Base-by-base conservation (phyloP, 2,329 filamentous ascomycete species). In the Penicillium sp. region DNA sequence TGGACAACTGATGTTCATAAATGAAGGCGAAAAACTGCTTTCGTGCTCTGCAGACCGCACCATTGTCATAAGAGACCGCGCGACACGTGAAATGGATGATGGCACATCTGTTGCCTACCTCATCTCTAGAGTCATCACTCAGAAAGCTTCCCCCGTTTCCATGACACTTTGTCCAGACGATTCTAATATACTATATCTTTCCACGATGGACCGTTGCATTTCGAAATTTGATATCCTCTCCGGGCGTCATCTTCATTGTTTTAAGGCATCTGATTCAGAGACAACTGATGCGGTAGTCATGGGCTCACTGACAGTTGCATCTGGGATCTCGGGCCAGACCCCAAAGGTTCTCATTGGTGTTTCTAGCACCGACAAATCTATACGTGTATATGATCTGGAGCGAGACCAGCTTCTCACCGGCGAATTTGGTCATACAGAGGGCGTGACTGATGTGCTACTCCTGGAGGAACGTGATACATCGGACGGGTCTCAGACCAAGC, bases 371-470 rank as follows among this genome's bases (percentile, higher is more conserved):
- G 94, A 99, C 72, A 99, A 97, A 70, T 97, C 94, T 0, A 87
- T 99, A 52, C 82, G 94, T 34, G 78, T 99, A 14, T 99, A 99
- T 66, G 90, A 96, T 62, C 79, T 84, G 29, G 86, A 88, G 57
- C 86, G 84, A 39, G 92, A 93, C 8, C 76, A 78, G 1, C 87
- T 99, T 53, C 76, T 97, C 27, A 89, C 91, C 47, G 85, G 91
- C 38, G 94, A 97, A 74, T 97, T 91, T 84, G 94, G 94, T 1
- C 94, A 99, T 64, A 96, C 92, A 0, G 92, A 97, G 68, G 89
- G 92, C 8, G 91, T 99, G 60, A 96, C 90, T 47, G 92, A 92
- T 56, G 85, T 95, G 16, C 83, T 88, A 4, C 75, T 97, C 16
- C 71, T 93, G 10, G 83, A 88, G 51, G 57, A 67, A 3, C 54